Evolutionary conservation across 1,284 basidiomycete genomes (phyloP), one percentile per base, ranked within the genome.

Genomic region (Laetiporus sulphureus): DNA sequence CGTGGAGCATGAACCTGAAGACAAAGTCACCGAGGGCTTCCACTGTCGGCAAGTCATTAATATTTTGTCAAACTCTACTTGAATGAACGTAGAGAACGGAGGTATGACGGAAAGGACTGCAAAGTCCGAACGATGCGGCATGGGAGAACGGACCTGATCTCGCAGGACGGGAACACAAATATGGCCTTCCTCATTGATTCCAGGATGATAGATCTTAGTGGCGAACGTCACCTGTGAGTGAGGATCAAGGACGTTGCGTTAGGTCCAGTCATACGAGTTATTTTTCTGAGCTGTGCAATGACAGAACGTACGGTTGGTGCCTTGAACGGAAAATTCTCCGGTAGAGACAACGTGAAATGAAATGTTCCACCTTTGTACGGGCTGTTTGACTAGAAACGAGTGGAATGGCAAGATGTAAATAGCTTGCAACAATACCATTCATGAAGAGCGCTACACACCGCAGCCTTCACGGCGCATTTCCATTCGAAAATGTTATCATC

Each of bases 171-270:
- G 83, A 20, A 91, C 76, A 58, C 87, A 91, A 42, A 91, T 89
- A 22, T 74, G 69, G 30, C 91, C 91, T 58, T 95, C 89, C 45
- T 91, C 88, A 50, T 94, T 92, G 58, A 95, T 86, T 40, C 91
- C 91, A 12, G 91, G 91, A 64, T 95, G 91, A 58, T 94, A 94
- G 45, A 92, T 85, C 69, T 84, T 91, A 29, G 91, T 94, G 34
- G 68, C 77, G 65, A 93, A 93, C 32, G 77, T 79, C 45, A 93
- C 83, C 91, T 93, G 44, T 23, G 40, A 24, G 24, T 29, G 35
- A 20, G 2, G 23, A 29, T 10, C 11, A 16, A 21, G 20, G 21
- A 19, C 32, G 20, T 34, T 22, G 15, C 24, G 25, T 40, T 36
- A 48, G 33, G 12, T 13, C n/a, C n/a, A n/a, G n/a, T n/a, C n/a